phyloP scores from a whole-genome alignment of 805 yeast genomes.

The Suhomyces prunicola region DNA sequence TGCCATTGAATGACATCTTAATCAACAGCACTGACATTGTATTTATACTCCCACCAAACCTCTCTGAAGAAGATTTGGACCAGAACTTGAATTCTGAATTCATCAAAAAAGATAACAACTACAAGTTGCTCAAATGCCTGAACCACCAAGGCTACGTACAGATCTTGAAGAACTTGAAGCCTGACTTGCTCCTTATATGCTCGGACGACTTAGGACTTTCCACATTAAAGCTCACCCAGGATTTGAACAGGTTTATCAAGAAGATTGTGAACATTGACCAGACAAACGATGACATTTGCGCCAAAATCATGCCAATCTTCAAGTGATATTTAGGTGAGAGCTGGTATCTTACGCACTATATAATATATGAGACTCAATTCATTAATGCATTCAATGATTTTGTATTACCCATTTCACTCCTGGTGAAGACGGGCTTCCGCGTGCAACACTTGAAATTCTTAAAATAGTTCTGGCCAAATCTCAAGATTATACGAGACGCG shows the following conservation, averaged over 20 bases:
- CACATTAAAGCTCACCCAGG: slow-evolving; percentile 25
- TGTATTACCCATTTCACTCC: not conserved
- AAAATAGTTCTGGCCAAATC: not conserved
- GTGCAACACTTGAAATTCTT: not conserved
- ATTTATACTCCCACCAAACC: slow-evolving; percentile 43
- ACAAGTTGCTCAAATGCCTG: slow-evolving; percentile 37
- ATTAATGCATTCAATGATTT: not conserved
- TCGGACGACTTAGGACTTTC: slow-evolving; percentile 40
- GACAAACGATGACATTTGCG: slow-evolving; percentile 19
- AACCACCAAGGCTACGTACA: slow-evolving; percentile 41
- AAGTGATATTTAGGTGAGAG: slow-evolving; percentile 2
- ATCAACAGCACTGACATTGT: slow-evolving; percentile 37
- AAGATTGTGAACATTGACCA: slow-evolving; percentile 31
- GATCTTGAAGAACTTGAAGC: slow-evolving; percentile 37
- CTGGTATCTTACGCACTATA: not conserved
- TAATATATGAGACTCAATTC: not conserved
- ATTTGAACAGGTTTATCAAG: slow-evolving; percentile 36
- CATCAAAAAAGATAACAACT: slow-evolving; percentile 19
- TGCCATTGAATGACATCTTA: slow-evolving; percentile 39
- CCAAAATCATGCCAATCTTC: slow-evolving; percentile 20
- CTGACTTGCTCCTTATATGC: slow-evolving; percentile 41
- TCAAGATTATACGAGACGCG: not conserved
- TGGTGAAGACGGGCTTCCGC: not conserved
- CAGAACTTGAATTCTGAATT: slow-evolving; percentile 8
- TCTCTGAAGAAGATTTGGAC: slow-evolving; percentile 36